Conservation (phyloP, 1,139 yeast species). For the Magnusiomyces tetraspermus region DNA sequence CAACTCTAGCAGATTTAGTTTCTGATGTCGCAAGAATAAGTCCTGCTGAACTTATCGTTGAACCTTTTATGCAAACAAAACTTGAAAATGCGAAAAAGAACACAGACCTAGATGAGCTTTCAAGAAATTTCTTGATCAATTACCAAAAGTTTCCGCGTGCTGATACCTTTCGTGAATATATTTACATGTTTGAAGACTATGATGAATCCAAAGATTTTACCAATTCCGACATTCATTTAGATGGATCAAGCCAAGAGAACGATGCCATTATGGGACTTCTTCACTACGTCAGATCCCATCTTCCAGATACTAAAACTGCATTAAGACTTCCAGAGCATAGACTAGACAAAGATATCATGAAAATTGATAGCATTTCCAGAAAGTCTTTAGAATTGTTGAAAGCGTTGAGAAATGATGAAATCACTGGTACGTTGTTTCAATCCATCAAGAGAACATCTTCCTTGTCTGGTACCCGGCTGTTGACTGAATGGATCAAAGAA, state of each 20-base stretch:
- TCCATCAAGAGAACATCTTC: constrained; percentile 68
- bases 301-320: constrained; percentile 42
- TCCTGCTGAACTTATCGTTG: constrained; percentile 57
- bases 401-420: neutral
- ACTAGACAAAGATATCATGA: constrained; percentile 48
- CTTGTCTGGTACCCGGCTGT: constrained; percentile 65
- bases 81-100: neutral
- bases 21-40: constrained; percentile 55
- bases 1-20: constrained; percentile 44
- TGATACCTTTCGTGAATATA: neutral
- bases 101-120: neutral
- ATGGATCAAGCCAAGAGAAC: neutral
- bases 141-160: neutral
- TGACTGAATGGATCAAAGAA: constrained; percentile 73
- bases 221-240: neutral
- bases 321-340: constrained; percentile 46
- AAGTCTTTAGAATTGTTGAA: constrained; percentile 59
- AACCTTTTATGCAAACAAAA: constrained; percentile 22
- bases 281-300: constrained; percentile 47
- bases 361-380: constrained; percentile 75
- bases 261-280: constrained; percentile 40
- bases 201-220: neutral
- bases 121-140: neutral
- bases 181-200: neutral
- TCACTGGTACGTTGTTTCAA: constrained; percentile 54